Conservation (phyloP, 2,329 filamentous ascomycete species). For the Fusarium nelsonii region DNA sequence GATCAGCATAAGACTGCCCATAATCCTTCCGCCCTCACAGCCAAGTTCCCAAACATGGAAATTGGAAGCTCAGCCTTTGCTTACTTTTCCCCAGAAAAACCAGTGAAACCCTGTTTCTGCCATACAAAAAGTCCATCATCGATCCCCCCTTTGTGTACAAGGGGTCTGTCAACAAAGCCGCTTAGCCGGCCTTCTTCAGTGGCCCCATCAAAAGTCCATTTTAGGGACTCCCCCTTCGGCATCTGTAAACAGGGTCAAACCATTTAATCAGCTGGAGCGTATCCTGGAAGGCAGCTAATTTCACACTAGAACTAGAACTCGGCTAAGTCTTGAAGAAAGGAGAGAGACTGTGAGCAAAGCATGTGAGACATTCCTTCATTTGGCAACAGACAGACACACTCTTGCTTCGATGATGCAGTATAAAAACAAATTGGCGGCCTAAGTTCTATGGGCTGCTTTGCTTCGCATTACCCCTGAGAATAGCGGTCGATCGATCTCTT, state of each 20-base stretch:
- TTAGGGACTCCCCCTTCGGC: background rate
- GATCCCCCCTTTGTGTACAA: background rate
- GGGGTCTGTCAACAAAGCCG: slow-evolving; percentile 3
- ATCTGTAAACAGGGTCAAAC: background rate
- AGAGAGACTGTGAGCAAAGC: background rate
- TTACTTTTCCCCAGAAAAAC: slow-evolving; percentile 22
- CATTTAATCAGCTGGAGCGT: background rate
- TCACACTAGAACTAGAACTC: slow-evolving; percentile 2
- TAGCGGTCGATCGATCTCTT: slow-evolving; percentile 33
- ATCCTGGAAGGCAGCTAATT: background rate
- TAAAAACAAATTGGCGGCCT: background rate
- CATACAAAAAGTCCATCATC: background rate
- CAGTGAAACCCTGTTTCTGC: background rate
- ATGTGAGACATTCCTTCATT: slow-evolving; percentile 16
- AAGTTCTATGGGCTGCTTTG: background rate
- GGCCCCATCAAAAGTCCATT: background rate
- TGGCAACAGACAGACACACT: background rate
- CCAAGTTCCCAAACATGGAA: background rate
- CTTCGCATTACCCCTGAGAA: slow-evolving; percentile 31
- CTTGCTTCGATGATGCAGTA: background rate
- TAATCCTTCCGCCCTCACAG: background rate
- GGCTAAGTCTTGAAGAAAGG: background rate
- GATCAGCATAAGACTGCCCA: slow-evolving; percentile 1
- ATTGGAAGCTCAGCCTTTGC: slow-evolving; percentile 2
- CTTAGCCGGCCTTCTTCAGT: slow-evolving; percentile 13